A percentile compares a stretch with the other conserved stretches of the same genome.
Evolutionary conservation across 768 basidiomycete species (phyloP).

Genomic region (Amylocystis lapponica): DNA sequence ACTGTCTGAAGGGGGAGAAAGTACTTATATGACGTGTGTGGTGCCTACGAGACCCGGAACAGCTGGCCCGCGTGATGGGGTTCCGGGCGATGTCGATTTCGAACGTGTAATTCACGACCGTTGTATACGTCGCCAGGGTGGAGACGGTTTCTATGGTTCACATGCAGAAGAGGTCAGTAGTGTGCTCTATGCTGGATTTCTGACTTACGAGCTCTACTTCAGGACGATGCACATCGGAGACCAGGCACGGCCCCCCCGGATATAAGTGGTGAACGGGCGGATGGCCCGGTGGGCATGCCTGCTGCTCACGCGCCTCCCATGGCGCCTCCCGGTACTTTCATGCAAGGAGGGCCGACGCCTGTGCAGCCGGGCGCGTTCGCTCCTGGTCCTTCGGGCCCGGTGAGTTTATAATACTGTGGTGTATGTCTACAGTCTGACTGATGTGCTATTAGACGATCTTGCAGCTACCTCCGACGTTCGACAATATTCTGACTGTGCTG

Average conservation of each 20-base stretch:
- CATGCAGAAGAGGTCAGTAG: too few relatives aligned
- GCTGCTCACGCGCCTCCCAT: neutral
- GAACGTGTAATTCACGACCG: too few relatives aligned
- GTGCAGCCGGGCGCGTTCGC: neutral
- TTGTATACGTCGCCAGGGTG: too few relatives aligned
- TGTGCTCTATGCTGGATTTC: too few relatives aligned
- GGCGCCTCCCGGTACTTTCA: neutral
- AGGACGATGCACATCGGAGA: too few relatives aligned
- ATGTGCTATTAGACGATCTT: slow-evolving; percentile 45
- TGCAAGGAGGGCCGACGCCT: neutral
- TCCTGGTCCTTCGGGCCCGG: slow-evolving; percentile 38
- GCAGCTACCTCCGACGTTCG: slow-evolving; percentile 55
- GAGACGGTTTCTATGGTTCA: too few relatives aligned
- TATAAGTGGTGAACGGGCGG: too few relatives aligned
- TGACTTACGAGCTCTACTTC: too few relatives aligned
- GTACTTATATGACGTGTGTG: neutral
- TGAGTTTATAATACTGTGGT: slow-evolving; percentile 27
- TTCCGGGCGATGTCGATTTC: too few relatives aligned
- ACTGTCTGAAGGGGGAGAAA: slow-evolving; percentile 6
- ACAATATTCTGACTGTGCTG: slow-evolving; percentile 64
- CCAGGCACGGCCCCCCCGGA: too few relatives aligned
- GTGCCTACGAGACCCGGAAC: neutral
- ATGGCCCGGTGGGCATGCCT: too few relatives aligned
- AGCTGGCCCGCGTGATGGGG: neutral
- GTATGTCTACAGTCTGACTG: neutral